Conservation (phyloP, 768 basidiomycete species). For the Lactarius hengduanensis region DNA sequence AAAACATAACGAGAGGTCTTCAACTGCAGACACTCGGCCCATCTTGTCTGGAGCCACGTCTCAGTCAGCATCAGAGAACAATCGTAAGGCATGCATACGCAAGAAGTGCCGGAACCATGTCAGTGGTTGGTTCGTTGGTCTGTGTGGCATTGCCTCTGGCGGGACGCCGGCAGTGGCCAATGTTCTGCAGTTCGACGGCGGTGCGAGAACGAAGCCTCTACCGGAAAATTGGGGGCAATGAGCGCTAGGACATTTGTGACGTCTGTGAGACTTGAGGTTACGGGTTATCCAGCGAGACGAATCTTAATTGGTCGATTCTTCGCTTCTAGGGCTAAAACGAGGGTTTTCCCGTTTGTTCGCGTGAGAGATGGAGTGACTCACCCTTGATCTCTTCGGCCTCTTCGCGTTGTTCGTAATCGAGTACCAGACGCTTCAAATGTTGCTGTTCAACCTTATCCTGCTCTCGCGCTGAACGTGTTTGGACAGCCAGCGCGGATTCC, state of each 20-base stretch:
- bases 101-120: conserved; percentile 20
- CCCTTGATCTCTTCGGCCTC: conserved; percentile 83
- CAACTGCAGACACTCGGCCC: conserved; percentile 6
- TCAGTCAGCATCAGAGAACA: conserved; percentile 9
- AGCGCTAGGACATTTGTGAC: conserved; percentile 21
- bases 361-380: conserved; percentile 30
- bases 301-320: conserved; percentile 74
- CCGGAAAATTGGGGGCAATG: conserved; percentile 9
- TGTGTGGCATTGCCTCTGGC: conserved; percentile 3
- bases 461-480: conserved; percentile 86
- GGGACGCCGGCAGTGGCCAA: conserved; percentile 13
- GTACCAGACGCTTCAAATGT: conserved; percentile 91
- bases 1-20: background rate
- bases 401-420: conserved; percentile 88
- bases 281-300: conserved; percentile 63
- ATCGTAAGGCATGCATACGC: conserved; percentile 16
- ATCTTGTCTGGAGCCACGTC: conserved; percentile 1
- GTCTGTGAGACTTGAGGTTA: conserved; percentile 1
- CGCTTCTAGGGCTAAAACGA: conserved; percentile 57
- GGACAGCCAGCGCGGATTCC: conserved; percentile 83
- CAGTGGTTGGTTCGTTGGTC: conserved; percentile 10
- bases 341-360: background rate
- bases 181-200: conserved; percentile 12
- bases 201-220: conserved; percentile 23
- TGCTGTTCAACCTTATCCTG: conserved; percentile 97